Evolutionary conservation across 139 green algal species (phyloP).

Genomic region (Volvox reticuliferus): DNA sequence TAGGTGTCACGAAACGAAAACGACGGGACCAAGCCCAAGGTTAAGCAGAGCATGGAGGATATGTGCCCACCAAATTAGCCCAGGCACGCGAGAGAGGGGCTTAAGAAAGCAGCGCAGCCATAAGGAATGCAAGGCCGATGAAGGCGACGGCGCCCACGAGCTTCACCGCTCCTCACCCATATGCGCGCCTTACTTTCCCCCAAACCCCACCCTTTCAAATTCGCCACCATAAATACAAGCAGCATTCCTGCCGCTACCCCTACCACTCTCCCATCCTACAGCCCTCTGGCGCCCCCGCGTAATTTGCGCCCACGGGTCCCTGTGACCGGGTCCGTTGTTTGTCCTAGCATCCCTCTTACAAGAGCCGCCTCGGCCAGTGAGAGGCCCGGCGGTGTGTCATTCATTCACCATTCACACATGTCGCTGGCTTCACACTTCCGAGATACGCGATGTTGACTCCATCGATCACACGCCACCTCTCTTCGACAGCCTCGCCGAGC

Average conservation of each 20-base stretch:
- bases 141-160: background rate
- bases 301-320: too few relatives aligned
- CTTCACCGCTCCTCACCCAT: too few relatives aligned
- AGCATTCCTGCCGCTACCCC: too few relatives aligned
- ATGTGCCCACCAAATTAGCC: background rate
- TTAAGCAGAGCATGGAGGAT: too few relatives aligned
- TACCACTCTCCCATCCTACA: too few relatives aligned
- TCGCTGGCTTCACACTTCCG: background rate
- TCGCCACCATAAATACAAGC: too few relatives aligned
- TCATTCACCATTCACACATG: too few relatives aligned
- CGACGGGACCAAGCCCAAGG: background rate
- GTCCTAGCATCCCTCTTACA: background rate
- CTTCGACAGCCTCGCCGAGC: background rate
- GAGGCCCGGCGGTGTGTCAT: too few relatives aligned
- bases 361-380: background rate
- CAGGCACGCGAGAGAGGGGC: background rate
- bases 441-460: background rate
- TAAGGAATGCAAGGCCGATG: background rate
- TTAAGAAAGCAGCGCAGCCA: background rate
- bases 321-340: background rate
- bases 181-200: too few relatives aligned
- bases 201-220: too few relatives aligned
- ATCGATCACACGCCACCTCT: background rate
- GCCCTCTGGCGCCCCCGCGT: too few relatives aligned
- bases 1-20: background rate